Percentiles rank a stretch among this genome's conserved stretches.
Conservation (phyloP, 352 stramenopile species). For the Plasmopara halstedii region DNA sequence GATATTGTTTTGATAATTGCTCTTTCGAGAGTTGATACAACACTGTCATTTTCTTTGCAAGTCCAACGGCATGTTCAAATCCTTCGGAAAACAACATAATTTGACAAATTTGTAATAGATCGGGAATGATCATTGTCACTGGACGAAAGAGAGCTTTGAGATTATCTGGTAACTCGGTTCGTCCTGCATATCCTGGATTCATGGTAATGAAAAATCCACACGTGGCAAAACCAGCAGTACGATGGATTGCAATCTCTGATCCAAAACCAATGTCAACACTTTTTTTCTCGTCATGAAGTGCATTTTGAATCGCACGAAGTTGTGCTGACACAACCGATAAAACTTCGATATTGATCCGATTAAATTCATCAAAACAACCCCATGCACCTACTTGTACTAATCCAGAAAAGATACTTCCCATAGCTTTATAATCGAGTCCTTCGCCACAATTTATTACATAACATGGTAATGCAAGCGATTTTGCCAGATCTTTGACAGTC, state of each 20-base stretch:
- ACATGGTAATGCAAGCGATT: conserved; percentile 86
- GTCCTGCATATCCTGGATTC: conserved; percentile 90
- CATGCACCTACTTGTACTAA: conserved; percentile 84
- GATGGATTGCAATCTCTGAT: conserved; percentile 87
- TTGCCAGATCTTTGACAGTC: conserved; percentile 91
- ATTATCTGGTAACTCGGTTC: conserved; percentile 90
- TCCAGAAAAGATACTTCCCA: conserved; percentile 86
- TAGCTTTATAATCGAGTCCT: conserved; percentile 90
- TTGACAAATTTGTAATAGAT: conserved; percentile 89
- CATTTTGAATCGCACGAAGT: conserved; percentile 89
- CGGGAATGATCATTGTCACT: conserved; percentile 91
- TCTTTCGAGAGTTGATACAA: conserved; percentile 93
- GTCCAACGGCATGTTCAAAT: conserved; percentile 85
- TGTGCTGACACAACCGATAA: conserved; percentile 83
- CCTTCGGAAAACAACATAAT: conserved; percentile 93
- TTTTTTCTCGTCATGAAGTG: conserved; percentile 87
- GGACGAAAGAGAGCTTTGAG: conserved; percentile 90
- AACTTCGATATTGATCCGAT: conserved; percentile 85
- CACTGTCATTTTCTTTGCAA: conserved; percentile 92
- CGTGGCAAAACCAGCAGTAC: conserved; percentile 88
- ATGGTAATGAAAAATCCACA: conserved; percentile 95
- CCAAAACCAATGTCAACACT: conserved; percentile 90
- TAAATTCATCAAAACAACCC: conserved; percentile 86
- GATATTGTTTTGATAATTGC: conserved; percentile 93
- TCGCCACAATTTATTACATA: conserved; percentile 91